Evolutionary conservation across 768 basidiomycete genomes (phyloP).

Genomic region (Trametes villosa): DNA sequence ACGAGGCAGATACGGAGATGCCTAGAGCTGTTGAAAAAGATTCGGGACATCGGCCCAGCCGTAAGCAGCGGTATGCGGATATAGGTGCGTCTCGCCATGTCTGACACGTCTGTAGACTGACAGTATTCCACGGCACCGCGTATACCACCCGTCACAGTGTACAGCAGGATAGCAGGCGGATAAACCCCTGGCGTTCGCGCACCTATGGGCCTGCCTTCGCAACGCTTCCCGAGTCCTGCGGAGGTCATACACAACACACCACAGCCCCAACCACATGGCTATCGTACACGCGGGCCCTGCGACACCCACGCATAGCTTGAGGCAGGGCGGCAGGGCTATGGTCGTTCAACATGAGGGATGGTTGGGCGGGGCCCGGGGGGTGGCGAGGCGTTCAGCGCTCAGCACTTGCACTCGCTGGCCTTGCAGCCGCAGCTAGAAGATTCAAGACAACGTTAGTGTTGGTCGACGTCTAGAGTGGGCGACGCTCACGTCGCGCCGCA

Average conservation of each 20-base stretch:
- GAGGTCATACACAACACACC: not conserved
- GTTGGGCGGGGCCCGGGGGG: not conserved
- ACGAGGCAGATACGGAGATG: constrained; percentile 59
- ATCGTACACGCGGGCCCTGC: not conserved
- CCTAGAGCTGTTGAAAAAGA: constrained; percentile 52
- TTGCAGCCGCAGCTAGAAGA: constrained; percentile 59
- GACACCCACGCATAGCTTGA: not conserved
- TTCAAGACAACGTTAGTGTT: not conserved
- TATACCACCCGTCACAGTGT: not conserved
- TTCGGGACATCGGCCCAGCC: constrained; percentile 66
- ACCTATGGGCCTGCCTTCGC: too few species aligned
- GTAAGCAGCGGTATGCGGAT: constrained; percentile 71
- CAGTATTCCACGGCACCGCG: not conserved
- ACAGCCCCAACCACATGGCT: not conserved
- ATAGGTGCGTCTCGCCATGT: constrained; percentile 47
- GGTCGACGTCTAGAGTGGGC: not conserved
- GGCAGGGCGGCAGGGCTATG: not conserved
- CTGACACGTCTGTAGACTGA: not conserved
- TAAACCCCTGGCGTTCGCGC: too few species aligned
- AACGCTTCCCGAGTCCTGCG: not conserved
- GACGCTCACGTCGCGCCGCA: constrained; percentile 53
- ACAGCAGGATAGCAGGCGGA: not conserved
- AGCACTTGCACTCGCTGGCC: constrained; percentile 70
- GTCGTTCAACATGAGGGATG: not conserved
- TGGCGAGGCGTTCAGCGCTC: constrained; percentile 31